Base-by-base conservation (phyloP, 2,329 filamentous ascomycete genomes). In the Alternaria rosae region DNA sequence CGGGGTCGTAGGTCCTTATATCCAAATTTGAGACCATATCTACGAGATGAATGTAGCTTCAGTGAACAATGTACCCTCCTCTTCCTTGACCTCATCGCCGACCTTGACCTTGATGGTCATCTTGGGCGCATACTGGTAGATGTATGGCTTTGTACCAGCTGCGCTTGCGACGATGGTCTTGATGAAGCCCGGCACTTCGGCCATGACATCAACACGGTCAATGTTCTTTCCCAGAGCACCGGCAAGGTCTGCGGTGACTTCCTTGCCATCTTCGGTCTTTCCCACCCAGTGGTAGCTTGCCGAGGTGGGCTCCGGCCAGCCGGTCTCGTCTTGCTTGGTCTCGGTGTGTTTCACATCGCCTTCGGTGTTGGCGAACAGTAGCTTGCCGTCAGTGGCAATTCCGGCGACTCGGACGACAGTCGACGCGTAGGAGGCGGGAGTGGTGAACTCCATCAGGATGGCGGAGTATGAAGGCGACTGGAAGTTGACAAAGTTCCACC, bases 41-140 rank as follows among this genome's bases (percentile, higher is more conserved):
- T 76, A 90, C 54, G 91, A 93, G 81, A 99, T 97, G 83, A 98
- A 99, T n/a, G 94, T 97, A 3, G 95, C 93, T 83, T 99, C 95
- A 59, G 87, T 88, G 81, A 96, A 97, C 57, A 97, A 82, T 48
- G 82, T 84, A 50, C 95, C 95, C 75, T 93, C 84, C 80, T 98
- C 94, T 17, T 85, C 84, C 64, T 89, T 87, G 73, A 94, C 91
- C 72, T 92, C 85, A 61, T 93, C 93, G 51, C 92, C 93, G 66
- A 94, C 85, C 81, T 94, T 95, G 71, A 99, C 75, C 85, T 95
- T 94, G 70, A 99, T 82, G 15, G 87, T 87, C 59, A 92, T 85
- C 73, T 87, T 87, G 60, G 92, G 91, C 17, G 85, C 85, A 80
- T 90, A 98, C 91, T 97, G 95, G 82, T 97, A 99, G 73, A 99